Evolutionary conservation across 163 green algal species (phyloP).

Genomic region (Chlamydomonas reinhardtii): DNA sequence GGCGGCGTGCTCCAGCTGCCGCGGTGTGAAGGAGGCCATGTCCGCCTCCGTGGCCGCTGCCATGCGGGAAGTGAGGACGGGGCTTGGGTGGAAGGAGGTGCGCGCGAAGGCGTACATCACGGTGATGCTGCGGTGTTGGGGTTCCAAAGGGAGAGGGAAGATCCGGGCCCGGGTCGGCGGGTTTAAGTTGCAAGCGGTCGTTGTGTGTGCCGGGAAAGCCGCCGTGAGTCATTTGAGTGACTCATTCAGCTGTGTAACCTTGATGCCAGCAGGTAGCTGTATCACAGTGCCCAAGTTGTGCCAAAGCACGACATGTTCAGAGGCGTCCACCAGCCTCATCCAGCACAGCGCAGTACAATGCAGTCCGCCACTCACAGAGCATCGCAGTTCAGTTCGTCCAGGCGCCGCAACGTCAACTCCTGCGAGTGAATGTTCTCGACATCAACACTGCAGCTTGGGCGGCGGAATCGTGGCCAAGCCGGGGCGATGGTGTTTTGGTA

Average conservation of each 20-base stretch:
- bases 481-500: background rate
- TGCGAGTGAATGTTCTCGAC: background rate
- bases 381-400: conserved; percentile 18
- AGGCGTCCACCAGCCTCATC: too few species aligned
- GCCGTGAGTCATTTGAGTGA: too few species aligned
- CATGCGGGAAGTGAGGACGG: conserved; percentile 8
- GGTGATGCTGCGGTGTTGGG: background rate
- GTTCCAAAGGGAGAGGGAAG: too few species aligned
- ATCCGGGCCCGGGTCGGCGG: too few species aligned
- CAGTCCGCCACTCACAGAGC: background rate
- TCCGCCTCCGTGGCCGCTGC: background rate
- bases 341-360: background rate
- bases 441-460: background rate
- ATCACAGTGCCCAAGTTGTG: too few species aligned
- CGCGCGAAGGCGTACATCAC: conserved; percentile 38
- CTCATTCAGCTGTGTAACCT: too few species aligned
- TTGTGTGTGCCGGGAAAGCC: too few species aligned
- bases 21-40: conserved; percentile 7
- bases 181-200: too few species aligned
- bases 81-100: background rate
- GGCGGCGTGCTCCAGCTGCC: conserved; percentile 28
- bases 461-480: background rate
- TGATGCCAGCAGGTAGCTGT: background rate
- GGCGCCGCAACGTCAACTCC: conserved; percentile 25
- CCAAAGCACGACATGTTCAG: too few species aligned